Base-by-base conservation (phyloP, 192 early-diverging fungal species). In the Coemansia sp. region DNA sequence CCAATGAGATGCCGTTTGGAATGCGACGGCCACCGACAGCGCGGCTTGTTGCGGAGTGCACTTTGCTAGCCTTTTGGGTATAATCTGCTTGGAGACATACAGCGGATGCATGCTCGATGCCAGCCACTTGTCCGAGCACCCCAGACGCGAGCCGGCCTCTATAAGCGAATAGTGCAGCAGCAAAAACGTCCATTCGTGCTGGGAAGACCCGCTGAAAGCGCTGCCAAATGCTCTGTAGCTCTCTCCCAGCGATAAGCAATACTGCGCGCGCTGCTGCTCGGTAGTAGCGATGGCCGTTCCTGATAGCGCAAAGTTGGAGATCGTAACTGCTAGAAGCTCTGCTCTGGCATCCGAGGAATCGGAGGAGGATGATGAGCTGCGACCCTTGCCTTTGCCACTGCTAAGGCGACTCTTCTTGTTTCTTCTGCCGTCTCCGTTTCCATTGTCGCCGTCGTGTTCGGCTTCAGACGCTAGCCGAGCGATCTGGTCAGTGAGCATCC, bases 1-100 rank as follows among this genome's bases (percentile, higher is more conserved):
- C n/a, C 76, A 78, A 25, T 70, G 71, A 1, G 76, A 65, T 3
- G 76, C 76, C 11, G 70, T 60, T 28, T 78, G 76, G 20, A 78
- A 67, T 3, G 64, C 71, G 34, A 78, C 76, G 46, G 72, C 55
- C 61, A 73, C 65, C n/a, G 57, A 50, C 27, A 78, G 28, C 3
- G 67, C 46, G 2, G 51, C 34, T 18, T 42, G 13, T 18, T 42
- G 39, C 39, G 39, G 13, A 2, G 29, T 45, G 28, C 64, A 67
- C 9, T 67, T 46, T 22, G 51, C 50, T 7, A 35, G 29, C 0
- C 19, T 13, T 10, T 28, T 23, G 4, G 62, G 61, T 51, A 72
- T 20, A 10, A 69, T 55, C 18, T 32, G 24, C 24, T 30, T 29
- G 22, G 16, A 29, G 0, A 78, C 67, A 18, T 36, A 67, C 46